Conservation (phyloP, 805 yeast species). For the Candida railenensis region DNA sequence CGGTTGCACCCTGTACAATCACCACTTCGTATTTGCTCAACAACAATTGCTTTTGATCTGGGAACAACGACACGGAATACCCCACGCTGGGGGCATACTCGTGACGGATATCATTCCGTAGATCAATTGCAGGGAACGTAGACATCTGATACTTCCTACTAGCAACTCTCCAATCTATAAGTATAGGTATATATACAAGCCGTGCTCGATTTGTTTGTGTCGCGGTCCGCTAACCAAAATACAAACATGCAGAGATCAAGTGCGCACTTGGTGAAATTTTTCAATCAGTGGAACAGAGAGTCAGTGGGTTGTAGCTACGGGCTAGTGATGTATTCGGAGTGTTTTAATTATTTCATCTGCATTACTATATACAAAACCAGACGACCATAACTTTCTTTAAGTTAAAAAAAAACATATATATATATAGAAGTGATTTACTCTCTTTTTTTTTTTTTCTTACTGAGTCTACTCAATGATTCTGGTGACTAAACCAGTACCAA, state of each 20-base stretch:
- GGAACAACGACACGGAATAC: conserved; percentile 16
- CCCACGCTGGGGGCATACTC: conserved; percentile 19
- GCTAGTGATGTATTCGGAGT: not conserved
- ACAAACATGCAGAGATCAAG: no score
- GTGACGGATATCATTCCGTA: conserved; percentile 22
- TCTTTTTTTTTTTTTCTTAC: not conserved
- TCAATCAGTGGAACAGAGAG: no score
- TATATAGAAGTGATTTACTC: not conserved
- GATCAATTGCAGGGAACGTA: conserved; percentile 32
- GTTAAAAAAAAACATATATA: not conserved
- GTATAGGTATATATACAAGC: no score
- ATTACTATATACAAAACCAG: conserved; percentile 9
- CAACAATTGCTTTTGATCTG: conserved; percentile 33
- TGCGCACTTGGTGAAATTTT: not conserved
- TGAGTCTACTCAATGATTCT: conserved; percentile 67
- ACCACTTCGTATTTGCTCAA: conserved; percentile 38
- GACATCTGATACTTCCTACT: no score
- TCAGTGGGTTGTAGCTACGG: no score
- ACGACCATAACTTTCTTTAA: not conserved
- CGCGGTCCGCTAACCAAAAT: no score
- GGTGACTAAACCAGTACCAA: conserved; percentile 97
- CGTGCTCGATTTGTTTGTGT: no score
- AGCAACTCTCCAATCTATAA: no score
- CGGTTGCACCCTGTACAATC: conserved; percentile 44
- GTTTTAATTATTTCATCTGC: not conserved